A percentile compares a stretch with the other conserved stretches of the same genome.
phyloP scores from a whole-genome alignment of 2,329 filamentous ascomycete species.

The Cladosporium sp. region DNA sequence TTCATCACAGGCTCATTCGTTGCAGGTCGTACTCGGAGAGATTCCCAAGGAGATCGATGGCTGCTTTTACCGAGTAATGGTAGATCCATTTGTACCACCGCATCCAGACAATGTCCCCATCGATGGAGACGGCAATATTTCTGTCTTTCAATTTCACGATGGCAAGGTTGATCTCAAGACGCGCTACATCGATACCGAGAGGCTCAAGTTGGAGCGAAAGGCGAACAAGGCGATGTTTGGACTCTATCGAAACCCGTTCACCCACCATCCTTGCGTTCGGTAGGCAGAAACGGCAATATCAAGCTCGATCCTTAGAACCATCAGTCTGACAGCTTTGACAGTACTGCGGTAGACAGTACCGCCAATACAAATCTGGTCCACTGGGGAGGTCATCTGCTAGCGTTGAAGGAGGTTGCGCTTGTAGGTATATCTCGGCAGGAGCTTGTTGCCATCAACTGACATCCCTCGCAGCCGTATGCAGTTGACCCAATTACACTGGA shows the following conservation, averaged over 20 bases:
- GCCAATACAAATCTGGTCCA: constrained; percentile 62
- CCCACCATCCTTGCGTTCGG: constrained; percentile 41
- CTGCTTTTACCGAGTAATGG: constrained; percentile 49
- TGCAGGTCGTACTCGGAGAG: constrained; percentile 29
- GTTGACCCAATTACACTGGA: constrained; percentile 44
- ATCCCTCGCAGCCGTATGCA: constrained; percentile 35
- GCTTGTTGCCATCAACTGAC: neutral
- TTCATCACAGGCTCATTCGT: neutral
- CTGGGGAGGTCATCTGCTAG: constrained; percentile 57
- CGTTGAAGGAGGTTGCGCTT: constrained; percentile 51
- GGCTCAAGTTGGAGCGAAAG: constrained; percentile 42
- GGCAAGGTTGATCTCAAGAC: constrained; percentile 47
- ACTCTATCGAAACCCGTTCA: constrained; percentile 58
- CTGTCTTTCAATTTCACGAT: constrained; percentile 44
- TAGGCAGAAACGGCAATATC: neutral
- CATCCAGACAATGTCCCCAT: constrained; percentile 56
- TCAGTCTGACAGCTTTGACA: neutral
- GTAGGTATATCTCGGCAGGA: neutral
- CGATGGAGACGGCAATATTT: constrained; percentile 48
- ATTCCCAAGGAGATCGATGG: constrained; percentile 38
- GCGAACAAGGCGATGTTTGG: constrained; percentile 51
- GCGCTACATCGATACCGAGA: constrained; percentile 45
- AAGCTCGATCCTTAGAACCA: too few species aligned
- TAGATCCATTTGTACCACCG: constrained; percentile 57
- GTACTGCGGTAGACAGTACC: constrained; percentile 51